These are phyloP conservation scores for Panellus pusillus DNA, from an alignment of 768 basidiomycete genomes.

Conservation along the genomic window DNA sequence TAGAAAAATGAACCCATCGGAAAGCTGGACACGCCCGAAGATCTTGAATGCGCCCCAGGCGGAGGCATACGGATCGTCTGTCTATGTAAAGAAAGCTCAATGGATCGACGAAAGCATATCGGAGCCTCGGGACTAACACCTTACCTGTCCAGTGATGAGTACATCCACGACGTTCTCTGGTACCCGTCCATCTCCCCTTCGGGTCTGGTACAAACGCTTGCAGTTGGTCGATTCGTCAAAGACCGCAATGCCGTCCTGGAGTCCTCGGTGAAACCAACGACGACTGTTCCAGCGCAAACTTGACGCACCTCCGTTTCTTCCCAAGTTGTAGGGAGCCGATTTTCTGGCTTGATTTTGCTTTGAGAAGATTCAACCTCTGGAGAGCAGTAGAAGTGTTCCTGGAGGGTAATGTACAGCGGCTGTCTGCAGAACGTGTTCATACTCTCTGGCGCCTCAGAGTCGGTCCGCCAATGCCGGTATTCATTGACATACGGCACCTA, in stretches of 20 bases:
- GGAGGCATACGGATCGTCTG: conserved; percentile 43
- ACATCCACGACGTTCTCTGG: conserved; percentile 40
- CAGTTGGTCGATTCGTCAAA: conserved; percentile 37
- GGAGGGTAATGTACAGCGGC: conserved; percentile 49
- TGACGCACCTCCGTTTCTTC: conserved; percentile 45
- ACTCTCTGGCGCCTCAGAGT: conserved; percentile 32
- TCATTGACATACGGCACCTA: conserved; percentile 41
- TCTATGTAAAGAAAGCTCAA: conserved; percentile 30
- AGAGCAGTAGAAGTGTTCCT: conserved; percentile 47
- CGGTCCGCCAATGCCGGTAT: conserved; percentile 38
- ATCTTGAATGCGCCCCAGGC: conserved; percentile 61
- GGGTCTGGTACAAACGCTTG: conserved; percentile 40
- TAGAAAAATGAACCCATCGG: conserved; percentile 60
- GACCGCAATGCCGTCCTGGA: conserved; percentile 51
- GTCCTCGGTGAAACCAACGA: conserved; percentile 42
- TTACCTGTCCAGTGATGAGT: conserved; percentile 53
- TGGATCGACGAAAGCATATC: not conserved
- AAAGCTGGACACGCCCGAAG: conserved; percentile 55
- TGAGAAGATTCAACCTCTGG: conserved; percentile 11
- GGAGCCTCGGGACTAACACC: conserved; percentile 15
- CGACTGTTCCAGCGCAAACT: conserved; percentile 47
- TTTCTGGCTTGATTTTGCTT: conserved; percentile 32
- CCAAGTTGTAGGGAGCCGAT: conserved; percentile 47
- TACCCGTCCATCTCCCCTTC: conserved; percentile 22
- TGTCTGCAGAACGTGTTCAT: conserved; percentile 39